phyloP scores from a whole-genome alignment of 176 grass and related monocot genomes.

The Puccinellia tenuiflora region DNA sequence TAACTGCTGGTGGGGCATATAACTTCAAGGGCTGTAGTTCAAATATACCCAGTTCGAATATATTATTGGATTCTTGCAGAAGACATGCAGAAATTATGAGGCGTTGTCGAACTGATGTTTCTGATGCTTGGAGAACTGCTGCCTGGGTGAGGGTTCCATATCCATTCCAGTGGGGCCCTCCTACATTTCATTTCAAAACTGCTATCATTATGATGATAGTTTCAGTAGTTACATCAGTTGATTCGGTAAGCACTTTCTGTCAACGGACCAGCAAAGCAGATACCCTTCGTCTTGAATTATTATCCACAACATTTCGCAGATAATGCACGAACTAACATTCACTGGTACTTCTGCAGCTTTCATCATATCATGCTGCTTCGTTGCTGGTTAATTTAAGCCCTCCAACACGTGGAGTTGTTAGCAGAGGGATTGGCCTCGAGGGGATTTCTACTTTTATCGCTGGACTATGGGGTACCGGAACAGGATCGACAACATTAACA shows the following conservation, averaged over 20 bases:
- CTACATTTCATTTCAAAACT: slow-evolving; percentile 84
- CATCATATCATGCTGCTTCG: slow-evolving; percentile 81
- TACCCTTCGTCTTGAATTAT: slow-evolving; percentile 1
- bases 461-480: slow-evolving; percentile 90
- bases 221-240: slow-evolving; percentile 84
- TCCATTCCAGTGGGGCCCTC: slow-evolving; percentile 95
- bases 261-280: background rate
- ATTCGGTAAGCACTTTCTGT: slow-evolving; percentile 66
- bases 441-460: slow-evolving; percentile 83
- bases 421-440: slow-evolving; percentile 95
- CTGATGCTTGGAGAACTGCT: slow-evolving; percentile 89
- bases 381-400: slow-evolving; percentile 84
- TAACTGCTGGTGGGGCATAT: slow-evolving; percentile 90
- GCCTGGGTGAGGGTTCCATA: slow-evolving; percentile 89
- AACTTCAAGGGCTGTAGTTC: slow-evolving; percentile 88
- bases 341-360: slow-evolving; percentile 49
- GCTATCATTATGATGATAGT: slow-evolving; percentile 81
- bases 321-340: background rate
- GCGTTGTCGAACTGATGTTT: slow-evolving; percentile 87
- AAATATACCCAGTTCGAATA: slow-evolving; percentile 92
- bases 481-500: slow-evolving; percentile 78
- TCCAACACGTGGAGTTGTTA: slow-evolving; percentile 86
- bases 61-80: slow-evolving; percentile 86
- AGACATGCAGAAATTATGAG: slow-evolving; percentile 73
- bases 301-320: background rate